These are phyloP conservation scores for Cryptococcus deneoformans DNA, from an alignment of 1,284 basidiomycete species.

Conservation along the genomic window DNA sequence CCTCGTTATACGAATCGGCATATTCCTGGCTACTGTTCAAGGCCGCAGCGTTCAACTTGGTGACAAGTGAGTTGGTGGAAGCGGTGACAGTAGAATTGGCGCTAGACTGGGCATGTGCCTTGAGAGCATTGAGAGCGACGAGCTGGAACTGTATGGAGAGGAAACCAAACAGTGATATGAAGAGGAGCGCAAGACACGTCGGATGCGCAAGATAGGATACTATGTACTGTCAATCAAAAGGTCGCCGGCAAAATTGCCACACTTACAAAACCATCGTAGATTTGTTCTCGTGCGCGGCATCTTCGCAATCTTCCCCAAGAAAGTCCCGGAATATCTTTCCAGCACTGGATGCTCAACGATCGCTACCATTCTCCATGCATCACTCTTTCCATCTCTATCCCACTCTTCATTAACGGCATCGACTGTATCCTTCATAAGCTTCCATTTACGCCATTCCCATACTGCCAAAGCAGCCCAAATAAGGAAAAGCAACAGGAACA, in stretches of 20 bases:
- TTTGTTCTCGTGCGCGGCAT: slow-evolving; percentile 32
- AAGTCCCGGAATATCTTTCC: slow-evolving; percentile 32
- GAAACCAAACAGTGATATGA: slow-evolving; percentile 87
- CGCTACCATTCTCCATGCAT: slow-evolving; percentile 43
- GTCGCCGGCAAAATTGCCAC: not conserved
- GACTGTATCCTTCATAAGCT: slow-evolving; percentile 33
- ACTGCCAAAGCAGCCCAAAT: slow-evolving; percentile 41
- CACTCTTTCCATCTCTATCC: slow-evolving; percentile 18
- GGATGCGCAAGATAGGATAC: slow-evolving; percentile 85
- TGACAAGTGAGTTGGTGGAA: slow-evolving; percentile 69
- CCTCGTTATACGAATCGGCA: slow-evolving; percentile 69
- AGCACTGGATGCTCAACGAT: slow-evolving; percentile 46
- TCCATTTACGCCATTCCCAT: slow-evolving; percentile 48
- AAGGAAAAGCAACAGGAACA: slow-evolving; percentile 51
- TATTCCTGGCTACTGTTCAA: slow-evolving; percentile 73
- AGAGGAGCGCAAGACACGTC: slow-evolving; percentile 80
- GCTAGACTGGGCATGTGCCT: slow-evolving; percentile 60
- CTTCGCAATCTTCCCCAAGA: slow-evolving; percentile 22
- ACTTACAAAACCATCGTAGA: slow-evolving; percentile 48
- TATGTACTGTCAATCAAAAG: slow-evolving; percentile 6
- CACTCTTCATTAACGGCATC: slow-evolving; percentile 36
- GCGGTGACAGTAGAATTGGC: slow-evolving; percentile 61
- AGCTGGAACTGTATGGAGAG: slow-evolving; percentile 84
- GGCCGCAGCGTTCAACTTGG: slow-evolving; percentile 74
- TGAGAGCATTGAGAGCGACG: slow-evolving; percentile 66